Evolutionary conservation across 495 filamentous ascomycete genomes (phyloP).

Genomic region (Xylaria venustula): DNA sequence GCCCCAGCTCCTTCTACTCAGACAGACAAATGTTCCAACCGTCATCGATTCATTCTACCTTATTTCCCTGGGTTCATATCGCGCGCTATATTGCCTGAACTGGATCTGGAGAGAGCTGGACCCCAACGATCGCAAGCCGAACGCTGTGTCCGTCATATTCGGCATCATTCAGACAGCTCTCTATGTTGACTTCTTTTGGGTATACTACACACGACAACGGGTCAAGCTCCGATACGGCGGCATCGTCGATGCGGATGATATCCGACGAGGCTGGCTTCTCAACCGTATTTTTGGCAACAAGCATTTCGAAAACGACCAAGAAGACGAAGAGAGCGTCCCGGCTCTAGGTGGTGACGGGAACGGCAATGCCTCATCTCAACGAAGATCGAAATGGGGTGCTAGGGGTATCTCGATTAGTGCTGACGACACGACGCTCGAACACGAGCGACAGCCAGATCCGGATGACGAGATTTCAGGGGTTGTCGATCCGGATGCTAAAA

Average conservation of each 20-base stretch:
- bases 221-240: constrained; percentile 92
- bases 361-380: constrained; percentile 21
- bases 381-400: constrained; percentile 65
- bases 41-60: constrained; percentile 96
- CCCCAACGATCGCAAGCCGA: constrained; percentile 54
- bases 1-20: constrained; percentile 86
- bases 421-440: constrained; percentile 67
- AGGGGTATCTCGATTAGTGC: constrained; percentile 78
- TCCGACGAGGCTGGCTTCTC: constrained; percentile 77
- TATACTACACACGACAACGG: constrained; percentile 89
- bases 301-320: constrained; percentile 33
- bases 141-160: constrained; percentile 75
- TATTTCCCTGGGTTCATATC: constrained; percentile 82
- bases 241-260: constrained; percentile 90
- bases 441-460: constrained; percentile 32
- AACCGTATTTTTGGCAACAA: constrained; percentile 50
- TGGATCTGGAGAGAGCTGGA: constrained; percentile 74
- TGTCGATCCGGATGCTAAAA: constrained; percentile 53
- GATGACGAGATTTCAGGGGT: constrained; percentile 36
- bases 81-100: constrained; percentile 86
- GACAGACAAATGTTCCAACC: constrained; percentile 92
- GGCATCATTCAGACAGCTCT: constrained; percentile 87
- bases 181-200: constrained; percentile 95
- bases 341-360: constrained; percentile 35
- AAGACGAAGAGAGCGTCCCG: constrained; percentile 49